These are phyloP conservation scores for Wallacemonas sp. DNA, from an alignment of 208 protist genomes.

Conservation along the genomic window DNA sequence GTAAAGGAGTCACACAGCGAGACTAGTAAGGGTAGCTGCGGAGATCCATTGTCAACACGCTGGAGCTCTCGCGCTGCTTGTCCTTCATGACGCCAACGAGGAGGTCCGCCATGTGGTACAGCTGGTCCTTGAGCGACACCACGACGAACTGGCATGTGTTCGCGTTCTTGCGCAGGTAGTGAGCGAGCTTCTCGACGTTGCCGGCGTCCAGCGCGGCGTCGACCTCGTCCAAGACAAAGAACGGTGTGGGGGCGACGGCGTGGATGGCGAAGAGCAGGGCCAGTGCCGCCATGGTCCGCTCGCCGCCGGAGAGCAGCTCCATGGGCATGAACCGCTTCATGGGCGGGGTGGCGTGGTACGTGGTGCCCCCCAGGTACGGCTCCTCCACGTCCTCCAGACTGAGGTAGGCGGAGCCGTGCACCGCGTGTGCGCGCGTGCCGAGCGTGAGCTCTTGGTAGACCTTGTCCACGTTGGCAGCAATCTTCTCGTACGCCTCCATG, in stretches of 20 bases:
- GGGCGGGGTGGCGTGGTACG: constrained; percentile 97
- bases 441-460: constrained; percentile 97
- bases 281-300: constrained; percentile 98
- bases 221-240: constrained; percentile 99
- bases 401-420: constrained; percentile 95
- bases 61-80: constrained; percentile 76
- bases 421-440: constrained; percentile 61
- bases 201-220: constrained; percentile 98
- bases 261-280: constrained; percentile 99
- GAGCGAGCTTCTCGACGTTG: constrained; percentile 96
- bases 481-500: constrained; percentile 93
- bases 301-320: constrained; percentile 98
- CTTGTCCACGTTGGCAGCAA: constrained; percentile 85
- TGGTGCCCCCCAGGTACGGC: constrained; percentile 96
- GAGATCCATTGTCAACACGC: constrained; percentile 90
- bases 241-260: constrained; percentile 95
- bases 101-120: constrained; percentile 94
- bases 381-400: constrained; percentile 95
- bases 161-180: constrained; percentile 91
- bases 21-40: constrained; percentile 73
- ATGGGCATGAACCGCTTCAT: constrained; percentile 98
- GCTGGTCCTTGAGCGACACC: constrained; percentile 98
- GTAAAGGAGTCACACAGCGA: not conserved
- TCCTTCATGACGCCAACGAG: constrained; percentile 97
- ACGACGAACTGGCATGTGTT: constrained; percentile 96